Evolutionary conservation across 768 basidiomycete genomes (phyloP).

Genomic region (Imleria badia): DNA sequence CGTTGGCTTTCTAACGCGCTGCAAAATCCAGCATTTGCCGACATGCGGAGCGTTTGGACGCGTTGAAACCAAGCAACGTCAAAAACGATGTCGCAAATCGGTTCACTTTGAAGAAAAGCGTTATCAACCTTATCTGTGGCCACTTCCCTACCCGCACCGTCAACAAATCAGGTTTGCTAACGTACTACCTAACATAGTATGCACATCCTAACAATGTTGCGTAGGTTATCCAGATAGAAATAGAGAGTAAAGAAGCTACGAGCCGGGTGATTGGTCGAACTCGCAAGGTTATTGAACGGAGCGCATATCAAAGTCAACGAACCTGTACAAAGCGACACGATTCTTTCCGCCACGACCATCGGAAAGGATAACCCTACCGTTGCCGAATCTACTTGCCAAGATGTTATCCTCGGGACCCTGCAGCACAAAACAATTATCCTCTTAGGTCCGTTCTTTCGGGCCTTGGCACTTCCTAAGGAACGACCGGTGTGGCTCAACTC

Average conservation of each 20-base stretch:
- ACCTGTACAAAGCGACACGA: constrained; percentile 13
- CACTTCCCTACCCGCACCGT: constrained; percentile 49
- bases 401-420: constrained; percentile 23
- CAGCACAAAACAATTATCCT: constrained; percentile 17
- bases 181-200: background rate
- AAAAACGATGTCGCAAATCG: constrained; percentile 42
- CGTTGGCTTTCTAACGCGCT: background rate
- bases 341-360: constrained; percentile 43
- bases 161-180: constrained; percentile 39
- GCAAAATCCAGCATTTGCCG: constrained; percentile 38
- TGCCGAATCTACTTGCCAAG: constrained; percentile 43
- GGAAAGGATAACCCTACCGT: constrained; percentile 55
- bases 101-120: constrained; percentile 28
- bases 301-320: constrained; percentile 31
- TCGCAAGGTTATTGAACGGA: constrained; percentile 37
- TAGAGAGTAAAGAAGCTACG: background rate
- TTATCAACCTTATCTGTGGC: constrained; percentile 34
- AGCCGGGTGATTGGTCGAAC: constrained; percentile 20
- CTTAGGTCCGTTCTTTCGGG: constrained; percentile 24
- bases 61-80: constrained; percentile 44
- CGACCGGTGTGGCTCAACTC: constrained; percentile 15
- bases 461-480: constrained; percentile 28
- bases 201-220: background rate
- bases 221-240: constrained; percentile 23
- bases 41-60: constrained; percentile 47